Evolutionary conservation across 2,329 filamentous ascomycete species (phyloP), one percentile per base, ranked within the genome.

Genomic region (Cladosporium sp.): DNA sequence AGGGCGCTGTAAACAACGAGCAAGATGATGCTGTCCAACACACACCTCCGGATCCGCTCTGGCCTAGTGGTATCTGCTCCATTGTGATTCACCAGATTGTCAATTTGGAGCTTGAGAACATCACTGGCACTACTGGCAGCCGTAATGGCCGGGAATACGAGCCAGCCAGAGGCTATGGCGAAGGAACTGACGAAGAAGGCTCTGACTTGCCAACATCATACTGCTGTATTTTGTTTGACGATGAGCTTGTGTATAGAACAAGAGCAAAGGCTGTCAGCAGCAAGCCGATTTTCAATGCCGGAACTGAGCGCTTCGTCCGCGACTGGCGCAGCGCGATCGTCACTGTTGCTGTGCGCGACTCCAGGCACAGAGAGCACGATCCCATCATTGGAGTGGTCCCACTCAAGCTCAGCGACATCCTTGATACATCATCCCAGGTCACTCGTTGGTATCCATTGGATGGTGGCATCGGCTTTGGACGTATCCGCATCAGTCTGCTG

Each of bases 391-490:
- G 94, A 39, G 89, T 97, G 4, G 89, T 97, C 1, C 91, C 92
- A 1, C 77, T 99, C 59, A 94, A 91, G 71, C 74, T 97, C 0
- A 89, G 90, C 0, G 91, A 97, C 50, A 82, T 97, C n/a, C 78
- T 99, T 20, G 86, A 93, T 66, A 95, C 88, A 0, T 88, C 86
- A 63, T 96, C 91, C 44, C 91, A 97, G 71, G 82, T 87, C 56
- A 95, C 91, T 2, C 80, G 91, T 59, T 97, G 92, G 91, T 97
- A 97, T 71, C 93, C 94, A n/a, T 81, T 99, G 0, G 92, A 96
- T 68, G 94, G 93, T 20, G 94, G 94, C 10, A 87, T 97, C 61
- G 77, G 94, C 0, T 97, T 94, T 63, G 94, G 94, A 37, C 88
- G 93, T 7, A 82, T 96, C 59, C 87, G 92, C 39, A 88, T 99